A percentile compares a stretch with the other conserved stretches of the same genome.
phyloP scores from a whole-genome alignment of 768 basidiomycete species.

The Cystofilobasidium ferigula region DNA sequence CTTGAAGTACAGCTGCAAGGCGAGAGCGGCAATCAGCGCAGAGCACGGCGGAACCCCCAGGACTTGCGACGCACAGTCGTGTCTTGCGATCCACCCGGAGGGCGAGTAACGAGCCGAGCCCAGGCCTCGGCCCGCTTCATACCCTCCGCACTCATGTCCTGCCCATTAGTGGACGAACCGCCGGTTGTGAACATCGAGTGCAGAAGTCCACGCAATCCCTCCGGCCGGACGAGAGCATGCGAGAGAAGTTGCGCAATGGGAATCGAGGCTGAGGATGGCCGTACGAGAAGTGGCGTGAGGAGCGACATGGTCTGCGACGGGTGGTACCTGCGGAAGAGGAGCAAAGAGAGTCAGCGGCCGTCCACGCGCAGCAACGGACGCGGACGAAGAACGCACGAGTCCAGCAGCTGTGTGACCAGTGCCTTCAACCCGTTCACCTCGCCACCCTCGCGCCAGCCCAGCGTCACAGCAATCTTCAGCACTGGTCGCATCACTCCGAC shows the following conservation, averaged over 20 bases:
- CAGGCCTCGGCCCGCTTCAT: slow-evolving; percentile 3
- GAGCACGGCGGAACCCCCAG: no score
- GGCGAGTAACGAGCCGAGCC: neutral
- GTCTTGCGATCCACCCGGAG: neutral
- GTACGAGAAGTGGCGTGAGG: slow-evolving; percentile 15
- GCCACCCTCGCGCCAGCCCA: slow-evolving; percentile 10
- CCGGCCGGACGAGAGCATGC: slow-evolving; percentile 10
- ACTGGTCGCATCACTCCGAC: slow-evolving; percentile 12
- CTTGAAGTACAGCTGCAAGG: slow-evolving; percentile 1
- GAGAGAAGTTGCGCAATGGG: slow-evolving; percentile 7
- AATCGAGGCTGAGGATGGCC: neutral
- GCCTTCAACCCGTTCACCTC: neutral
- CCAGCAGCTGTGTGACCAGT: slow-evolving; percentile 4
- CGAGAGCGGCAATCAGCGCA: no score
- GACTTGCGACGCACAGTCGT: neutral
- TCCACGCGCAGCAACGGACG: neutral
- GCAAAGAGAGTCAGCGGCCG: neutral
- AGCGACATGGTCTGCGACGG: slow-evolving; percentile 6
- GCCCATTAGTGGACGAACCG: neutral
- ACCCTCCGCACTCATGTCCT: neutral
- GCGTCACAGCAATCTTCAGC: slow-evolving; percentile 13
- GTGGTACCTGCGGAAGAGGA: neutral
- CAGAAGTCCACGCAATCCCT: slow-evolving; percentile 17
- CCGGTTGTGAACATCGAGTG: slow-evolving; percentile 4
- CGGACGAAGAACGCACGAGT: slow-evolving; percentile 15